phyloP scores from a whole-genome alignment of 768 basidiomycete species.

The Mycena amicta region DNA sequence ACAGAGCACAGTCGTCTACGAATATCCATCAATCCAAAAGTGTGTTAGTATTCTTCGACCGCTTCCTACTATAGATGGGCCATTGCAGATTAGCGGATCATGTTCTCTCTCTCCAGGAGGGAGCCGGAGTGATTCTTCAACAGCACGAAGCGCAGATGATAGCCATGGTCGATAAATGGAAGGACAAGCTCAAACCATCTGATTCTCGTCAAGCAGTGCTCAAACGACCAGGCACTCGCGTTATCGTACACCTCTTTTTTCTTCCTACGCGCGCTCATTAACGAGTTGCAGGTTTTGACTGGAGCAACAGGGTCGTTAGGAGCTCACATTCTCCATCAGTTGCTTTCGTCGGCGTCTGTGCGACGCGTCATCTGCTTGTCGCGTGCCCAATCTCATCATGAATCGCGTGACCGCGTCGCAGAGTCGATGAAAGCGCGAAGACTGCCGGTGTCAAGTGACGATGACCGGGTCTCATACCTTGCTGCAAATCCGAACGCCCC shows the following conservation, averaged over 20 bases:
- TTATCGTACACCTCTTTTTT: conserved; percentile 12
- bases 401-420: conserved; percentile 42
- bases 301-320: conserved; percentile 59
- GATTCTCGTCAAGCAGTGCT: conserved; percentile 7
- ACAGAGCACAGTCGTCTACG: conserved; percentile 43
- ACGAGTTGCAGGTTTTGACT: conserved; percentile 42
- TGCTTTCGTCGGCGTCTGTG: conserved; percentile 40
- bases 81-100: conserved; percentile 41
- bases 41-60: conserved; percentile 22
- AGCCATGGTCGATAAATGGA: conserved; percentile 47
- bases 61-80: neutral
- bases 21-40: conserved; percentile 47
- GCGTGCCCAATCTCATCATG: conserved; percentile 47
- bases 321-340: conserved; percentile 51
- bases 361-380: conserved; percentile 51
- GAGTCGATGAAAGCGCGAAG: conserved; percentile 44
- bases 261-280: too few relatives aligned
- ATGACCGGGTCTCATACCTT: conserved; percentile 39
- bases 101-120: conserved; percentile 34
- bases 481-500: conserved; percentile 45
- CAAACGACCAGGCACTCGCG: conserved; percentile 16
- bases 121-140: too few relatives aligned
- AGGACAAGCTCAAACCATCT: conserved; percentile 15
- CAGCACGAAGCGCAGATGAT: conserved; percentile 43
- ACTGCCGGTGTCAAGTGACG: conserved; percentile 26